These are phyloP conservation scores for Physcomitrium patens DNA, from an alignment of 225 moss, liverwort and hornwort genomes.

Conservation along the genomic window DNA sequence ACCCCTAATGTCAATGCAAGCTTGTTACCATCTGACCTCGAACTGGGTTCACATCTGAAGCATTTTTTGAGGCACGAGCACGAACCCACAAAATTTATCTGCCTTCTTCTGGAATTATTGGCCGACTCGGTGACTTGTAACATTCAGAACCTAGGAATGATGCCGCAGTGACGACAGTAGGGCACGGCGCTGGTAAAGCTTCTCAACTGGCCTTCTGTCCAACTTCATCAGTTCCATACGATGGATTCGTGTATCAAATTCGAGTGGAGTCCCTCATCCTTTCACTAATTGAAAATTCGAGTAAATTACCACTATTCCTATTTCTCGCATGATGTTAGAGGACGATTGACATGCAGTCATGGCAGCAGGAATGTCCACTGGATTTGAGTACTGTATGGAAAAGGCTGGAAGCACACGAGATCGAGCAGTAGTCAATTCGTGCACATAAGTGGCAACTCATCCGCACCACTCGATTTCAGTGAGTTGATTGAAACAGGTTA, in stretches of 20 bases:
- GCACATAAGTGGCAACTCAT: background rate
- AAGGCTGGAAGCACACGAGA: constrained; percentile 58
- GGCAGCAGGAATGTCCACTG: constrained; percentile 56
- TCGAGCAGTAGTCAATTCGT: constrained; percentile 34
- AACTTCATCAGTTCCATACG: background rate
- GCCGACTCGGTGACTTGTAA: constrained; percentile 33
- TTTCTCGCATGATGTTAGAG: background rate
- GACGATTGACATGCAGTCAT: constrained; percentile 29
- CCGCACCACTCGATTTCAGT: no score
- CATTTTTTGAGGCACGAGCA: no score
- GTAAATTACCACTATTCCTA: background rate
- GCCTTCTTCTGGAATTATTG: constrained; percentile 2
- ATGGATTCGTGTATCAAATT: no score
- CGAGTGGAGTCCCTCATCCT: no score
- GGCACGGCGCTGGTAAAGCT: constrained; percentile 38
- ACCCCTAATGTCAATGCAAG: constrained; percentile 54
- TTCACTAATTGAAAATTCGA: background rate
- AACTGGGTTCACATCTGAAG: no score
- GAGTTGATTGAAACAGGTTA: no score
- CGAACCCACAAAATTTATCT: no score
- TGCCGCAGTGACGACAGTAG: constrained; percentile 39
- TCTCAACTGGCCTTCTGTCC: constrained; percentile 33
- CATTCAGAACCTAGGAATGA: constrained; percentile 28
- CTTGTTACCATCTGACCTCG: constrained; percentile 30
- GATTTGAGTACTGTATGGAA: constrained; percentile 54